A percentile compares a stretch with the other conserved stretches of the same genome.
Conservation (phyloP, 1,284 basidiomycete genomes). For the Ceratobasidium sp. region DNA sequence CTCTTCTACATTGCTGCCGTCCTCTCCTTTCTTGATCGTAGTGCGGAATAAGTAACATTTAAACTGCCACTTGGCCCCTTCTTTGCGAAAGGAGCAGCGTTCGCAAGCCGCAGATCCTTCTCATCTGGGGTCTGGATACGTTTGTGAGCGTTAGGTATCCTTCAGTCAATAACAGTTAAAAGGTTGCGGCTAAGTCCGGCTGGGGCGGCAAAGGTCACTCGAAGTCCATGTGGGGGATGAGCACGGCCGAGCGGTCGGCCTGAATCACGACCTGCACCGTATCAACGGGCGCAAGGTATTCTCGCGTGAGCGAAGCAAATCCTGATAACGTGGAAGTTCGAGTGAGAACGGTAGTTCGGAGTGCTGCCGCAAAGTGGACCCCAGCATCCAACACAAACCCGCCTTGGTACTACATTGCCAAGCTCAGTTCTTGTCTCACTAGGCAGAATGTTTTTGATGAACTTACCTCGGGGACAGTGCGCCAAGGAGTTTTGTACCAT, state of each 20-base stretch:
- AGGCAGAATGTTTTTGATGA: neutral
- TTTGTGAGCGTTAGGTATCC: constrained; percentile 64
- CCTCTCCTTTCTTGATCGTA: constrained; percentile 49
- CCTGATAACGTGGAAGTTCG: constrained; percentile 63
- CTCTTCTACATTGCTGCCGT: constrained; percentile 59
- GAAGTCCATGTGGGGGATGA: constrained; percentile 64
- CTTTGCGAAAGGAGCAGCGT: constrained; percentile 9
- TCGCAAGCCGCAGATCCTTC: constrained; percentile 42
- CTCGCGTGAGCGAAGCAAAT: constrained; percentile 70
- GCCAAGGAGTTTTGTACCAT: constrained; percentile 83
- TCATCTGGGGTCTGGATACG: constrained; percentile 44
- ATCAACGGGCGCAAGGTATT: constrained; percentile 76
- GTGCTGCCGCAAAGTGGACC: constrained; percentile 69
- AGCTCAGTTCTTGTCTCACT: constrained; percentile 30
- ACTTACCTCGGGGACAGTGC: constrained; percentile 78
- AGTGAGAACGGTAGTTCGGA: constrained; percentile 61
- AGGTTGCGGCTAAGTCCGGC: constrained; percentile 47
- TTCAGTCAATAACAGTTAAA: constrained; percentile 63
- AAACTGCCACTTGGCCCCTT: neutral
- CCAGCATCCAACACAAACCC: constrained; percentile 71
- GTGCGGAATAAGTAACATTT: neutral
- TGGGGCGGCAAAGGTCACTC: constrained; percentile 66
- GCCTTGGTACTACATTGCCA: constrained; percentile 72
- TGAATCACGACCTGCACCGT: constrained; percentile 60
- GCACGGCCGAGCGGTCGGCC: constrained; percentile 56